These are phyloP conservation scores for Leccinum incarnatum DNA, from an alignment of 768 basidiomycete species.

Conservation along the genomic window DNA sequence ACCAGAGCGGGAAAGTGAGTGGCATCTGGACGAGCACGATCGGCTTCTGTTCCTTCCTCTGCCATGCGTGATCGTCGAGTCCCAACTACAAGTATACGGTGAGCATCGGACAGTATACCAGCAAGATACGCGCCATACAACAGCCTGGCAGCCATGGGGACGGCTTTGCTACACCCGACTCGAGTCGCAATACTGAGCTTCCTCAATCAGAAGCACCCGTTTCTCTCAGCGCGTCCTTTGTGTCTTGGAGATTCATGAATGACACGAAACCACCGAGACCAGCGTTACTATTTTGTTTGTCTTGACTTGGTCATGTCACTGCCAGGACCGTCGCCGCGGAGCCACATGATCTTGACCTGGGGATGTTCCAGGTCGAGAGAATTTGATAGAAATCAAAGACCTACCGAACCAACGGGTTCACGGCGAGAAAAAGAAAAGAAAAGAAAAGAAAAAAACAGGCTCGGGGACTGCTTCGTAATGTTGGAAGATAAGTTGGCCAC, in stretches of 20 bases:
- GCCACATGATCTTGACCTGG: too few relatives aligned
- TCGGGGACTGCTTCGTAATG: constrained; percentile 61
- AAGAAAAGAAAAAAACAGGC: too few relatives aligned
- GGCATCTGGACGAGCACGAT: constrained; percentile 23
- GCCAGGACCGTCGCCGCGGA: too few relatives aligned
- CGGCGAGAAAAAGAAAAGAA: too few relatives aligned
- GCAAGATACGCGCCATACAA: constrained; percentile 63
- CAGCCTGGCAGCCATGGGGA: constrained; percentile 75
- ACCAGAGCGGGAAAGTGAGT: constrained; percentile 33
- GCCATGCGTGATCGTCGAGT: constrained; percentile 23
- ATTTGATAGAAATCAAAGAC: too few relatives aligned
- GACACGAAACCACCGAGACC: too few relatives aligned
- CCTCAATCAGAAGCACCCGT: constrained; percentile 96
- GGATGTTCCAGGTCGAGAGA: too few relatives aligned
- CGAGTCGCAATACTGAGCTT: constrained; percentile 65
- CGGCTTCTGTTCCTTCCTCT: constrained; percentile 27
- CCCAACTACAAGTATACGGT: constrained; percentile 15
- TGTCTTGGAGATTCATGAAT: too few relatives aligned
- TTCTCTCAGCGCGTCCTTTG: constrained; percentile 71
- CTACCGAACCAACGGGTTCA: too few relatives aligned
- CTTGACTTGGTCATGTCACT: too few relatives aligned
- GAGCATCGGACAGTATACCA: background rate
- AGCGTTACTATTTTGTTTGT: too few relatives aligned
- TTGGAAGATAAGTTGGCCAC: constrained; percentile 89
- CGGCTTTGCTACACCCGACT: constrained; percentile 97